Evolutionary conservation across 495 filamentous ascomycete genomes (phyloP).

Genomic region (Jackrogersella minutella): DNA sequence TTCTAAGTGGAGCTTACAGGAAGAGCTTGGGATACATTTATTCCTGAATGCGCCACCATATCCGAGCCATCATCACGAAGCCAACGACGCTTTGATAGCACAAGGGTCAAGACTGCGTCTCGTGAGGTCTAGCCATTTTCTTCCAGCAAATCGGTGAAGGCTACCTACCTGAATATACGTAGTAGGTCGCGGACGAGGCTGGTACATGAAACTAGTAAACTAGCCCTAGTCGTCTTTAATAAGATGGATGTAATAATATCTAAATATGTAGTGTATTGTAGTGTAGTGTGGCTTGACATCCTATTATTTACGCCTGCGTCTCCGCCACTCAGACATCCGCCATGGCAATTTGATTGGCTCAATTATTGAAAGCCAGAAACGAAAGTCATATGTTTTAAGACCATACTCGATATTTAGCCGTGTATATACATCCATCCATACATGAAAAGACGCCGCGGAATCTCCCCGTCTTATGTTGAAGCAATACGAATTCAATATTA

Average conservation of each 20-base stretch:
- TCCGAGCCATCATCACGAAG: constrained; percentile 21
- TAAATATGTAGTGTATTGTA: no score
- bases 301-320: constrained; percentile 13
- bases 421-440: constrained; percentile 8
- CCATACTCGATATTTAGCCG: constrained; percentile 26
- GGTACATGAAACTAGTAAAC: not conserved
- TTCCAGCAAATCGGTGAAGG: not conserved
- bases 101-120: not conserved
- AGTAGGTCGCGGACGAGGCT: constrained; percentile 6
- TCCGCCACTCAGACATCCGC: constrained; percentile 5
- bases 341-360: constrained; percentile 21
- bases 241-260: not conserved
- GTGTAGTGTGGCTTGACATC: constrained; percentile 33
- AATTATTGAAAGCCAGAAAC: constrained; percentile 10
- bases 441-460: constrained; percentile 4
- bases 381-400: not conserved
- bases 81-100: not conserved
- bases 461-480: constrained; percentile 31
- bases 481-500: constrained; percentile 29
- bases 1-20: constrained; percentile 18
- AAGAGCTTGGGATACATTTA: constrained; percentile 21
- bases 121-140: constrained; percentile 20
- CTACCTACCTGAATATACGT: constrained; percentile 1
- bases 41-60: constrained; percentile 24
- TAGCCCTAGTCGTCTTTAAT: constrained; percentile 7